A percentile compares a stretch with the other conserved stretches of the same genome.
Conservation (phyloP, 345 rosid species). For the Acer saccharum region DNA sequence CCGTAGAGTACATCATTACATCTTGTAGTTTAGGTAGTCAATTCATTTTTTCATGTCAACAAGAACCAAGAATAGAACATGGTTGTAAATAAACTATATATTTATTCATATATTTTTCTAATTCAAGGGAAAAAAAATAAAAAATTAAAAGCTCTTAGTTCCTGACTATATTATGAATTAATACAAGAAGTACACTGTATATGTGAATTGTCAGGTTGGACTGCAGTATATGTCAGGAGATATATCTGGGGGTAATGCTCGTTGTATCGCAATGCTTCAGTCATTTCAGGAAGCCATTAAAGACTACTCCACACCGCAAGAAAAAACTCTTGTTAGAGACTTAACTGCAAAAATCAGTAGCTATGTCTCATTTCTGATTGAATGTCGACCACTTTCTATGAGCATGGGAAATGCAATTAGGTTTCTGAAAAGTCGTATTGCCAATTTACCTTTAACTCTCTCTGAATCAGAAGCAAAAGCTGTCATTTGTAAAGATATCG, state of each 20-base stretch:
- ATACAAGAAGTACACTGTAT: background rate
- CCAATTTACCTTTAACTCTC: slow-evolving; percentile 53
- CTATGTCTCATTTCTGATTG: slow-evolving; percentile 71
- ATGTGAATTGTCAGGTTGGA: slow-evolving; percentile 53
- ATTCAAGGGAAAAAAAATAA: background rate
- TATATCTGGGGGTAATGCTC: slow-evolving; percentile 66
- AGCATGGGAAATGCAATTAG: slow-evolving; percentile 93
- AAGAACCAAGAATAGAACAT: background rate
- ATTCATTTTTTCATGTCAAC: background rate
- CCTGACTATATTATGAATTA: background rate
- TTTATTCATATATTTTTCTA: background rate
- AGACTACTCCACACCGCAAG: slow-evolving; percentile 64
- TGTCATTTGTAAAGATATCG: slow-evolving; percentile 56
- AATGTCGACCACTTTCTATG: slow-evolving; percentile 79
- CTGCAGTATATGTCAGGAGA: slow-evolving; percentile 73
- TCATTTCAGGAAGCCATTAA: slow-evolving; percentile 72
- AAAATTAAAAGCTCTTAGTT: background rate
- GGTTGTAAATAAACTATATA: background rate
- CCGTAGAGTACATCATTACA: background rate
- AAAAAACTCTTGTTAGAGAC: slow-evolving; percentile 61
- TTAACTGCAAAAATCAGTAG: slow-evolving; percentile 61
- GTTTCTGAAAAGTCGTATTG: slow-evolving; percentile 68
- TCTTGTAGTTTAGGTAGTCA: background rate
- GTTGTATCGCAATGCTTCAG: slow-evolving; percentile 83
- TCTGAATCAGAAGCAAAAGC: slow-evolving; percentile 69